Base-by-base conservation (phyloP, 805 yeast genomes). In the Lipomyces chichibuensis region DNA sequence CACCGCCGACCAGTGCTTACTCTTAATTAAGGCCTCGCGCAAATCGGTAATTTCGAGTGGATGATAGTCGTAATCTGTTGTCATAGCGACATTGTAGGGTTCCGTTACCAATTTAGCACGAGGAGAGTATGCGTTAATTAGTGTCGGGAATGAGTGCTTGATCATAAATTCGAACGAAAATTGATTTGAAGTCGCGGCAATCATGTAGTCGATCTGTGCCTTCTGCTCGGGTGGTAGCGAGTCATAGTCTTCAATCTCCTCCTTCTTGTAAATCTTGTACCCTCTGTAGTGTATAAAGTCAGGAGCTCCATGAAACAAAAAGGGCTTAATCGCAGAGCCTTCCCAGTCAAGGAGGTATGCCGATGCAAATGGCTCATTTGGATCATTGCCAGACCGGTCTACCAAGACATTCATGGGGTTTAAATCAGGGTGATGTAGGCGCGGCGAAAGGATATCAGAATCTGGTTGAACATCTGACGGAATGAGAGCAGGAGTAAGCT, bases 141-240 rank as follows among this genome's bases (percentile, higher is more conserved):
- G 83, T 56, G 87, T 85, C 70, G 87, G 88, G 64, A 85, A 82
- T 57, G 83, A 83, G 58, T 85, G 84, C 74, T 89, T 91, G 72
- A 93, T 81, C 32, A 88, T 85, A 67, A 85, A 79, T 79, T 94
- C 98, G 93, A 96, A 94, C 65, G 90, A 79, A 73, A 89, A 88
- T 79, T 94, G 97, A 77, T 93, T 92, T 82, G 97, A 88, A 4
- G 98, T 93, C 78, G 94, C 87, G 73, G 87, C 87, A 78, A 88
- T 88, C 88, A 94, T 91, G 79, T 90, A 93, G 74, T 88, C 88
- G 74, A 90, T 90, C 77, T 93, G 93, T 70, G 86, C 88, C 79
- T 89, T 85, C 71, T 91, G 95, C 56, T 84, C 79, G 54, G 89
- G 96, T 60, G 85, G 85, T 79, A 93, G 80, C 64, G 83, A 80